Percentiles rank a stretch among this genome's conserved stretches.
Conservation (phyloP, 2,329 filamentous ascomycete genomes). For the Curvularia hawaiiensis region DNA sequence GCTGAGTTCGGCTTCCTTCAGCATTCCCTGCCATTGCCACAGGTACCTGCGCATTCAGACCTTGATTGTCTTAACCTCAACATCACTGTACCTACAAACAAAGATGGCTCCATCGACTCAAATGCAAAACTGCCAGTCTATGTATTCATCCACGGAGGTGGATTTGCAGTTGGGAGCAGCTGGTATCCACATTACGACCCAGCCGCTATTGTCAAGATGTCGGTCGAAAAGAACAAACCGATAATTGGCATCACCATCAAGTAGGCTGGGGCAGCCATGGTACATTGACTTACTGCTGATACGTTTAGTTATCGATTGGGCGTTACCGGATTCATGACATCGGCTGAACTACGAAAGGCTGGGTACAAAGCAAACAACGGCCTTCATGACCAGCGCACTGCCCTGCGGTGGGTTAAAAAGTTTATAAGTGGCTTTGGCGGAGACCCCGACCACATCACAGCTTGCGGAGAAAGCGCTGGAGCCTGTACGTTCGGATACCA, state of each 20-base stretch:
- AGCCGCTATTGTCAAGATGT: conserved; percentile 52
- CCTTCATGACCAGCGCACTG: conserved; percentile 43
- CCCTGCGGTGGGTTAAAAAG: conserved; percentile 46
- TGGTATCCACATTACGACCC: conserved; percentile 61
- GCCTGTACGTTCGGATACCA: conserved; percentile 42
- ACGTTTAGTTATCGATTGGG: conserved; percentile 39
- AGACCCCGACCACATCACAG: conserved; percentile 45
- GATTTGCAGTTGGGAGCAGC: conserved; percentile 55
- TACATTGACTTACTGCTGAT: not conserved
- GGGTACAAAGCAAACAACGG: conserved; percentile 48
- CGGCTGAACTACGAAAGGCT: conserved; percentile 52
- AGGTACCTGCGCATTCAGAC: conserved; percentile 51
- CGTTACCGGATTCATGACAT: conserved; percentile 49
- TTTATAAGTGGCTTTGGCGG: conserved; percentile 49
- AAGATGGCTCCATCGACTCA: conserved; percentile 25
- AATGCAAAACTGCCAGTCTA: conserved; percentile 55
- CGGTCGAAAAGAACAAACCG: conserved; percentile 51
- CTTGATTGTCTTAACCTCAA: conserved; percentile 59
- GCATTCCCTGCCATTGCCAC: conserved; percentile 49
- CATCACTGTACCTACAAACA: conserved; percentile 51
- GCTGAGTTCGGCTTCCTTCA: conserved; percentile 58
- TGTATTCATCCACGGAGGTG: conserved; percentile 61
- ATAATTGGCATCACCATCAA: conserved; percentile 52
- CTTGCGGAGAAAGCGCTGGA: conserved; percentile 57
- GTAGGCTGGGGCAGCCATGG: conserved; percentile 43